Percentiles rank a stretch among this genome's conserved stretches.
These are phyloP conservation scores for Mycena sp. DNA, from an alignment of 1,284 basidiomycete genomes.

Conservation along the genomic window DNA sequence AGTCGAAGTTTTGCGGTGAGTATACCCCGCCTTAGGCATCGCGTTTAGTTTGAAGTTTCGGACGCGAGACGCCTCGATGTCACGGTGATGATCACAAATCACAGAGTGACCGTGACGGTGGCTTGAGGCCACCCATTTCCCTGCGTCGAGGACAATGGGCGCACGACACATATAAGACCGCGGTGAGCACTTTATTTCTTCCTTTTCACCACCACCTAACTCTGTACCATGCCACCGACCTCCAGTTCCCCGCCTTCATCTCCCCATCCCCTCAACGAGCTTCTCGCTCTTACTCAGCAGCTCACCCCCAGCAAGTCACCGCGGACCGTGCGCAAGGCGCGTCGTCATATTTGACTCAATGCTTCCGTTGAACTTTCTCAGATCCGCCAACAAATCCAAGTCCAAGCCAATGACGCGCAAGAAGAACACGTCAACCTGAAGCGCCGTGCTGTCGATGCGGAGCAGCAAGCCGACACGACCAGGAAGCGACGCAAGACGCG, in stretches of 20 bases:
- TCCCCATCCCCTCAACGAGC: not conserved
- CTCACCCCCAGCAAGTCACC: slow-evolving; percentile 2
- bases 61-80: not conserved
- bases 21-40: not conserved
- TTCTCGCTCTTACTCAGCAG: not conserved
- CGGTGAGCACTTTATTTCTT: not conserved
- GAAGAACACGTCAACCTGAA: no score
- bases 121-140: not conserved
- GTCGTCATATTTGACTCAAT: no score
- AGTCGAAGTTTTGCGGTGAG: not conserved
- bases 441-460: no score
- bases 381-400: no score
- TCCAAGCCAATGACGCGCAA: no score
- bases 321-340: not conserved
- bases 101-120: not conserved
- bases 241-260: not conserved
- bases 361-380: no score
- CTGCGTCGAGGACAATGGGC: not conserved
- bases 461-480: no score
- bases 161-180: not conserved
- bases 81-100: not conserved
- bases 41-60: not conserved
- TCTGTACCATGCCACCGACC: not conserved
- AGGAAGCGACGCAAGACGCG: no score
- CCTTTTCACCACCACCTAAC: not conserved